These are phyloP conservation scores for Vaccinium darrowii DNA, from an alignment of 148 eudicot species.

Conservation along the genomic window DNA sequence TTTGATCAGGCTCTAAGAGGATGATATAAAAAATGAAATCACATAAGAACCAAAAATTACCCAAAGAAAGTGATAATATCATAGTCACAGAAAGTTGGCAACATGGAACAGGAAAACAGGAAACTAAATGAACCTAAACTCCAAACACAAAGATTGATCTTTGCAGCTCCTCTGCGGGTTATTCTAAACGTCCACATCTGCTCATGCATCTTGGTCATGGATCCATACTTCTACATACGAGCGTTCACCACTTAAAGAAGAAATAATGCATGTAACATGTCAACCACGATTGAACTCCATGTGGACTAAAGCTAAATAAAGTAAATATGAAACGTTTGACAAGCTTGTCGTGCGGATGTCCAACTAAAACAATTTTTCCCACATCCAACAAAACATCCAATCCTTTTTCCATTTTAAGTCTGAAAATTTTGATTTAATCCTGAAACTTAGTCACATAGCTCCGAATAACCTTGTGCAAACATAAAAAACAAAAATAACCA, in stretches of 20 bases:
- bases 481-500: background rate
- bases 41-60: background rate
- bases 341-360: background rate
- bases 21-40: background rate
- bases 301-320: background rate
- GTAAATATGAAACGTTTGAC: background rate
- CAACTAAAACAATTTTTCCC: background rate
- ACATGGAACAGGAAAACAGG: background rate
- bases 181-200: background rate
- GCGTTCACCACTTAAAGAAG: background rate
- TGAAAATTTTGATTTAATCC: background rate
- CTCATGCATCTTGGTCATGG: background rate
- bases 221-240: background rate
- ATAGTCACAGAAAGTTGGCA: background rate
- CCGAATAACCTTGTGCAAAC: background rate
- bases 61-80: background rate
- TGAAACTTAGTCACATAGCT: background rate
- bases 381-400: background rate
- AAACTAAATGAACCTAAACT: background rate
- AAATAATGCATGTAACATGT: background rate
- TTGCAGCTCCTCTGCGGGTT: background rate
- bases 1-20: conserved; percentile 63
- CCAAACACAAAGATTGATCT: background rate
- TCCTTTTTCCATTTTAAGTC: background rate
- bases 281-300: background rate